Conservation (phyloP, 805 yeast genomes). For the Candida qinlingensis region DNA sequence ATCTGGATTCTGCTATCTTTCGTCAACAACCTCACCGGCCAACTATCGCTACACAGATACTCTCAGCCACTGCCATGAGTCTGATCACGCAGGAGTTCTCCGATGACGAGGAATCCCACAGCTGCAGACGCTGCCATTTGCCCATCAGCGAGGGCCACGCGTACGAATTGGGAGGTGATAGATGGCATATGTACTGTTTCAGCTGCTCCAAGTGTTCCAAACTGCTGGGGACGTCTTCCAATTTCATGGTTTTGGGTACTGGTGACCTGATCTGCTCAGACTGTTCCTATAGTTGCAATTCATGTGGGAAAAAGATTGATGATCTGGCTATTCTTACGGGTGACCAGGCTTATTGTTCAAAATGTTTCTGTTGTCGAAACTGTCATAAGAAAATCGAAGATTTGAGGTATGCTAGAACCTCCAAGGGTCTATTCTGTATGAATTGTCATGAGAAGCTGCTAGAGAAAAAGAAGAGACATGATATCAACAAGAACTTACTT, state of each 20-base stretch:
- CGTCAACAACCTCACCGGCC: too few relatives aligned
- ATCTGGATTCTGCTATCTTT: too few relatives aligned
- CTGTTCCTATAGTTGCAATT: conserved; percentile 87
- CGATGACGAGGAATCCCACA: conserved; percentile 2
- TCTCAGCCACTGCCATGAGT: neutral
- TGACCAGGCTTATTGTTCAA: conserved; percentile 89
- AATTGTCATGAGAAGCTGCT: conserved; percentile 80
- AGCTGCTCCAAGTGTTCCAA: conserved; percentile 79
- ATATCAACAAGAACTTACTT: conserved; percentile 36
- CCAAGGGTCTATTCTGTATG: conserved; percentile 91
- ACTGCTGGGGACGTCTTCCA: conserved; percentile 79
- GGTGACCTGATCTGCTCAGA: conserved; percentile 87
- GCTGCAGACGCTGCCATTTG: conserved; percentile 35
- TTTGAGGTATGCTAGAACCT: conserved; percentile 84
- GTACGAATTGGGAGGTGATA: conserved; percentile 86
- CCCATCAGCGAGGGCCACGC: conserved; percentile 88
- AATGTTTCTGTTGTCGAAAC: conserved; percentile 84
- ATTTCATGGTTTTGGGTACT: conserved; percentile 86
- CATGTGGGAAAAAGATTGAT: conserved; percentile 81
- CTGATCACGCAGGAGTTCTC: neutral
- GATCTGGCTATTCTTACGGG: conserved; percentile 94
- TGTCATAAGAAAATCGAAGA: conserved; percentile 86
- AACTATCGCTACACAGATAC: neutral
- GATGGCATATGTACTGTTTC: conserved; percentile 96
- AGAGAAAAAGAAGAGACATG: conserved; percentile 65